Base-by-base conservation (phyloP, 2,329 filamentous ascomycete species). In the Neofusicoccum ribis region DNA sequence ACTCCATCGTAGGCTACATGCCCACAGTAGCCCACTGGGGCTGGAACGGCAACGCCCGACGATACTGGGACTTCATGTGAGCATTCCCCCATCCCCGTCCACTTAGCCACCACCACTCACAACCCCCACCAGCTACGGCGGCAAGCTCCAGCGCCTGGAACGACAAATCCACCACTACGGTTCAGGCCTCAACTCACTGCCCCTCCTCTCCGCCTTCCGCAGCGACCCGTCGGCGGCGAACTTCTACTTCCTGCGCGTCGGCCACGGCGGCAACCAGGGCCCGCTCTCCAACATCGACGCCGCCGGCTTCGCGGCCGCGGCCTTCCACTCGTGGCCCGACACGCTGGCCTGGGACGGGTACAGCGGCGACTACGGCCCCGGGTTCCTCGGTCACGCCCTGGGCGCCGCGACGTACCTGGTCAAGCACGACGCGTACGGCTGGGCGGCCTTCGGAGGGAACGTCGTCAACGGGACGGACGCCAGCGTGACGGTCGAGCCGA, bases 121-220 rank as follows among this genome's bases (percentile, higher is more conserved):
- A 56, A 23, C 31, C n/a, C 17, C 36, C 9, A 11, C 14, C 39
- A 31, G 39, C 47, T 85, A 77, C 71, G 82, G 70, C 1, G 79
- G 77, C 14, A 80, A 81, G 67, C 69, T 80, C 11, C 66, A 71
- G 34, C 74, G 79, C 7, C 78, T 79, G 17, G 80, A 83, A 67
- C 74, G 81, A 4, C 83, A 85, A 72, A 82, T 87, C 65, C 86
- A 88, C 69, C 86, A 88, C 73, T 88, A 88, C 68, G 85, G 85
- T 17, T 87, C 84, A 0, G 83, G 79, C 0, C 81, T 88, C 5
- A 88, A 88, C 71, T 80, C 85, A 0, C 79, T 86, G 0, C 84
- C 85, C 1, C 75, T 87, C 1, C 80, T 88, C 2, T 79, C 80
- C 1, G 77, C 81, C 3, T 88, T 83, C 73, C 82, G 84, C 41